Evolutionary conservation across 2,329 filamentous ascomycete species (phyloP), one percentile per base, ranked within the genome.

Genomic region (Catunica adiposa): DNA sequence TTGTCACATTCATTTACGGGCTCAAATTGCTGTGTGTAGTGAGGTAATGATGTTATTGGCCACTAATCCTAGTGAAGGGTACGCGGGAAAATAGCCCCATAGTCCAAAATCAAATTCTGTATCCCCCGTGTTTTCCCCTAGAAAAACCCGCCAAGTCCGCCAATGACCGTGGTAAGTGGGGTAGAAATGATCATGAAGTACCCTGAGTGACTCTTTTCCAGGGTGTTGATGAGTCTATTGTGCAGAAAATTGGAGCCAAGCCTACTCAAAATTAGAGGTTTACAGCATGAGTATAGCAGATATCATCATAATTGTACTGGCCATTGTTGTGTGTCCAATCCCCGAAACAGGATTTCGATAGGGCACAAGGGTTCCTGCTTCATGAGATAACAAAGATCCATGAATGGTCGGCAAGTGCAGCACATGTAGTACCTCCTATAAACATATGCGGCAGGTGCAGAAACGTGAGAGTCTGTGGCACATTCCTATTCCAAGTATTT

Each of bases 381-480:
- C 29, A 25, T 53, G 26, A n/a, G n/a, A n/a, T n/a, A n/a, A n/a
- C n/a, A n/a, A 20, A 37, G 44, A 20, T 42, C 8, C n/a, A n/a
- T n/a, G n/a, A n/a, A 53, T 14, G 37, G 34, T 38, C 7, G 42
- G 42, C 42, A 46, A 46, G 3, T 46, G 22, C 42, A n/a, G n/a
- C n/a, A n/a, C n/a, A n/a, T n/a, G n/a, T n/a, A n/a, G n/a, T n/a
- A n/a, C n/a, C n/a, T n/a, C n/a, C n/a, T n/a, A n/a, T n/a, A n/a
- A n/a, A n/a, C n/a, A n/a, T n/a, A n/a, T n/a, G n/a, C n/a, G n/a
- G n/a, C n/a, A n/a, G n/a, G n/a, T n/a, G n/a, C n/a, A n/a, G n/a
- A n/a, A n/a, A n/a, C n/a, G n/a, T n/a, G n/a, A n/a, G n/a, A n/a
- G 54, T 20, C 34, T 50, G 50, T 56, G 50, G 29, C 22, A 56